Conservation (phyloP, 225 moss, liverwort and hornwort genomes). For the Pleurozium schreberi region DNA sequence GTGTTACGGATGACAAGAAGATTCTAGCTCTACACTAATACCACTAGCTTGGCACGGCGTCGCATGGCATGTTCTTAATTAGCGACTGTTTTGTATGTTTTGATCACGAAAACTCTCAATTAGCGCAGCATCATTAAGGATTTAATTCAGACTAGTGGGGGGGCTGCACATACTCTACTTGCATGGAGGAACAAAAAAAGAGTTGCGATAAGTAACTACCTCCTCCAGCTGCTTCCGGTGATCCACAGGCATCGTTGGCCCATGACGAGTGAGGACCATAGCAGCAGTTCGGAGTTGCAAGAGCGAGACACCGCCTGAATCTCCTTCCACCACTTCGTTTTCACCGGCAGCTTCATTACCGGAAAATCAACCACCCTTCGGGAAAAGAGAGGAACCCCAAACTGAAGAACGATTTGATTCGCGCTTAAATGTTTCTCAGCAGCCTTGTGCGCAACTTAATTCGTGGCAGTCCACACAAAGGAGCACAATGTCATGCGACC, state of each 20-base stretch:
- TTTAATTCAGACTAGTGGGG: neutral
- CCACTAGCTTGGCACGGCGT: too few species aligned
- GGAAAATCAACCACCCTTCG: slow-evolving; percentile 43
- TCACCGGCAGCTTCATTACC: slow-evolving; percentile 23
- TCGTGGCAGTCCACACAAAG: slow-evolving; percentile 99
- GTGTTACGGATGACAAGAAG: too few species aligned
- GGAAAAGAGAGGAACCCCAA: slow-evolving; percentile 77
- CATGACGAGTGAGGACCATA: slow-evolving; percentile 84
- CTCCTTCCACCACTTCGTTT: slow-evolving; percentile 37
- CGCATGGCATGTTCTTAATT: too few species aligned
- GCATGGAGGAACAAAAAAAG: neutral
- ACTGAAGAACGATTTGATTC: slow-evolving; percentile 54
- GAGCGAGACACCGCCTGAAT: slow-evolving; percentile 57
- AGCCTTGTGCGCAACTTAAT: slow-evolving; percentile 81
- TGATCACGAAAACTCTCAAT: too few species aligned
- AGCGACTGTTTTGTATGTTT: too few species aligned
- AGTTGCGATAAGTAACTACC: slow-evolving; percentile 6
- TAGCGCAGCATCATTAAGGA: neutral
- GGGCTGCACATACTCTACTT: neutral
- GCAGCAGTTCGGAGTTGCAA: slow-evolving; percentile 77
- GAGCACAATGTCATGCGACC: slow-evolving; percentile 95
- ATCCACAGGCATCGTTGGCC: slow-evolving; percentile 56
- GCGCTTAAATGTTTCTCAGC: slow-evolving; percentile 84
- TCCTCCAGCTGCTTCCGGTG: slow-evolving; percentile 76
- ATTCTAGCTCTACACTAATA: too few species aligned